Percentiles rank a stretch among this genome's conserved stretches.
phyloP scores from a whole-genome alignment of 352 stramenopile species.

The Peronosclerospora sorghi region DNA sequence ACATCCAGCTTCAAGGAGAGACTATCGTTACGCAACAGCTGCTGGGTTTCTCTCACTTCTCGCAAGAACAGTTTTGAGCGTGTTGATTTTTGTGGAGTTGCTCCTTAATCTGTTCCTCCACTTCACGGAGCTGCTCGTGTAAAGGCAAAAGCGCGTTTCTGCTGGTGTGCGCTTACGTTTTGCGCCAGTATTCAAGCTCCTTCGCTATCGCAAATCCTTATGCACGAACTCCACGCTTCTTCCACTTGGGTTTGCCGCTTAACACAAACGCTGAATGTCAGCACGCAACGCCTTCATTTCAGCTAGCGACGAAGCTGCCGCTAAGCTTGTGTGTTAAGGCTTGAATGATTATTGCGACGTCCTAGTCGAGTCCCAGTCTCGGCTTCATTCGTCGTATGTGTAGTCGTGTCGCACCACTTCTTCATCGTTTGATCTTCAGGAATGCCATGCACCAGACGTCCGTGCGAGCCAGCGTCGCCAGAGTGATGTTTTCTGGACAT shows the following conservation, averaged over 20 bases:
- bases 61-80: constrained; percentile 84
- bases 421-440: constrained; percentile 66
- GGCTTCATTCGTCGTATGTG: constrained; percentile 29
- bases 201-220: constrained; percentile 91
- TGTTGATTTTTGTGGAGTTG: constrained; percentile 87
- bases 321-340: constrained; percentile 35
- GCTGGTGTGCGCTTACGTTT: constrained; percentile 74
- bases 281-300: constrained; percentile 71
- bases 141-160: constrained; percentile 79
- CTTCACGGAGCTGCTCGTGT: constrained; percentile 69
- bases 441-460: constrained; percentile 75
- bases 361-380: constrained; percentile 70
- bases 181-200: constrained; percentile 88
- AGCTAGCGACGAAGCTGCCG: constrained; percentile 41
- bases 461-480: constrained; percentile 37
- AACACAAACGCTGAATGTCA: constrained; percentile 87
- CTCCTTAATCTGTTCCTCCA: constrained; percentile 87
- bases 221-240: constrained; percentile 91
- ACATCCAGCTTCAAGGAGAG: constrained; percentile 28
- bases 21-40: constrained; percentile 85
- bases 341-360: constrained; percentile 70
- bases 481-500: constrained; percentile 20
- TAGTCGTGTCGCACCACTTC: constrained; percentile 52
- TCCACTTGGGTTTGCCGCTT: constrained; percentile 84
- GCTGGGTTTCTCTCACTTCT: constrained; percentile 88